phyloP scores from a whole-genome alignment of 345 rosid species.

The Eucalyptus grandis region DNA sequence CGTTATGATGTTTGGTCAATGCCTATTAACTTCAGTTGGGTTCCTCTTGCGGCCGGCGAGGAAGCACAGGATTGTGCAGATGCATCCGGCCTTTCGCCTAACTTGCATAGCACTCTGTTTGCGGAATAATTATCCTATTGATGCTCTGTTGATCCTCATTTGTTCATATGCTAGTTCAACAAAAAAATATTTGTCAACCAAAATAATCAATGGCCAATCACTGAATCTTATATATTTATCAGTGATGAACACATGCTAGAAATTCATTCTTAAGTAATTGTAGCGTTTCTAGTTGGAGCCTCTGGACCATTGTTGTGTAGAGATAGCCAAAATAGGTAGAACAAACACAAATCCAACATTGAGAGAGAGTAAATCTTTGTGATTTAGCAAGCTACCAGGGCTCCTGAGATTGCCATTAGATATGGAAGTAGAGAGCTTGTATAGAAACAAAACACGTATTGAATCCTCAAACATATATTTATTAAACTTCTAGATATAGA shows the following conservation, averaged over 20 bases:
- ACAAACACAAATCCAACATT: too few relatives aligned
- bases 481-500: too few relatives aligned
- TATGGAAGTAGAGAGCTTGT: too few relatives aligned
- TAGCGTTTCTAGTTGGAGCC: background rate
- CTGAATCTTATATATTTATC: too few relatives aligned
- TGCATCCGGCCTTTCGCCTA: background rate
- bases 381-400: too few relatives aligned
- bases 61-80: background rate
- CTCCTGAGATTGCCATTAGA: too few relatives aligned
- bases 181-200: background rate
- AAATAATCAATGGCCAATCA: background rate
- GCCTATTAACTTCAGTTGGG: background rate
- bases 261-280: background rate
- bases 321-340: too few relatives aligned
- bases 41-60: background rate
- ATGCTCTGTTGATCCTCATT: too few relatives aligned
- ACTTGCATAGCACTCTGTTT: background rate
- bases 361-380: too few relatives aligned
- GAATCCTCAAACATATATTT: too few relatives aligned
- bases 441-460: too few relatives aligned
- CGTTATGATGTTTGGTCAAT: background rate
- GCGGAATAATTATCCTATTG: background rate
- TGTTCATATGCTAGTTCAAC: background rate
- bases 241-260: accelerated
- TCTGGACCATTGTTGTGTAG: background rate